Base-by-base conservation (phyloP, 2,329 filamentous ascomycete species). In the Didymella pinodella region DNA sequence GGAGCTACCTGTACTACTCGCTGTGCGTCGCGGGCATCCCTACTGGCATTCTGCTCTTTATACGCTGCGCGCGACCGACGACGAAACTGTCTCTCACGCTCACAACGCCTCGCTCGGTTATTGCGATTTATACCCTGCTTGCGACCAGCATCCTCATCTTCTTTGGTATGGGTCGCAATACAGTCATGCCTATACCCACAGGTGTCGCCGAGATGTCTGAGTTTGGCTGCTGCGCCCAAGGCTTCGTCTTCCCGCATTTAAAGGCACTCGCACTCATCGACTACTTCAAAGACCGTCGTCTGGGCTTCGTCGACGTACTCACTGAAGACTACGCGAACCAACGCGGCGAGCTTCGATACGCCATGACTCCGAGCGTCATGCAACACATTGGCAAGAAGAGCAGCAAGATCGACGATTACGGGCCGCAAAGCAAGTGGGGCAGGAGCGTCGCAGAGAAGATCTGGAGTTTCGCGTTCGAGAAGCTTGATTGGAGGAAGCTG, bases 221-320 rank as follows among this genome's bases (percentile, higher is more conserved):
- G 8, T 81, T 74, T 53, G 80, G 79, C 16, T 81, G 79, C 65
- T 82, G 80, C 60, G 76, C 76, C 1, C 80, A 83, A 67, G 80
- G 69, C 2, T 73, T 81, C 6, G 75, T 81, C 32, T 82, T 80
- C 49, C 79, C 78, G 2, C 76, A 74, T n/a, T 47, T 62, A 14
- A 71, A 71, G 46, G 67, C 68, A 6, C 47, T 64, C 22, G 63
- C 64, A 20, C 63, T 75, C 1, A 53, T 78, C 18, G 54, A 71
- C 1, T 77, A 73, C 51, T 76, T 74, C 57, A 71, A 72, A 50
- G 66, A 72, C 40, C 69, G 68, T 48, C 66, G 65, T 5, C 57
- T 75, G 0, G 78, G 77, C 5, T 75, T 77, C 40, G 70, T 78
- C 3, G 80, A 81, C 47, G 73, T 75, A 43, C 57, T 81, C 26